A percentile compares a stretch with the other conserved stretches of the same genome.
phyloP scores from a whole-genome alignment of 2,329 filamentous ascomycete genomes.

The Alternaria incomplexa region DNA sequence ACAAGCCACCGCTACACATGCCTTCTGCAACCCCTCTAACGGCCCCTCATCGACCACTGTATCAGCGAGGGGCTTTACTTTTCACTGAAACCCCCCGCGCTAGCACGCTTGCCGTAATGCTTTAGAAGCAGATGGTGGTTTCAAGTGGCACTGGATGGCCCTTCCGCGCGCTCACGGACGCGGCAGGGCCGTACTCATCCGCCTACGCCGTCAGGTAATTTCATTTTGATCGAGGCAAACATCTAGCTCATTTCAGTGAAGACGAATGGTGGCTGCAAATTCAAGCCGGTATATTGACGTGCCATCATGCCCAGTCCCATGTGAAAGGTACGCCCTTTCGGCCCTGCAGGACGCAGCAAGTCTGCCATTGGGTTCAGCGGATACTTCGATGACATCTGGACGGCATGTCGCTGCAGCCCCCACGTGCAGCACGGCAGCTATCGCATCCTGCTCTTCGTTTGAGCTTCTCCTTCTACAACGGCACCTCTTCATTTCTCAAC shows the following conservation, averaged over 20 bases:
- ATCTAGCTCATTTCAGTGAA: conserved; percentile 1
- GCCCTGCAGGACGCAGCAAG: neutral
- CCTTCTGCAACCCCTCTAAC: neutral
- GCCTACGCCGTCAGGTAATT: conserved; percentile 32
- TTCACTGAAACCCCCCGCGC: conserved; percentile 39
- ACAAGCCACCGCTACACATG: conserved; percentile 9
- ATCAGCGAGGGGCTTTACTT: conserved; percentile 28
- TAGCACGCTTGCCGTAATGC: conserved; percentile 41
- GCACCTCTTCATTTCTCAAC: conserved; percentile 2
- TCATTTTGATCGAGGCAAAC: conserved; percentile 7
- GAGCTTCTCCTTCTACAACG: neutral
- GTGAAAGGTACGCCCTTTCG: conserved; percentile 1
- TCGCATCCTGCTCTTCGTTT: conserved; percentile 1
- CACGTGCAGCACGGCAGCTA: conserved; percentile 11
- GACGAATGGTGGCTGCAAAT: neutral
- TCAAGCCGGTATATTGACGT: neutral
- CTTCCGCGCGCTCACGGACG: conserved; percentile 26
- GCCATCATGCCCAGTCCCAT: neutral
- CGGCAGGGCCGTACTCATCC: conserved; percentile 32
- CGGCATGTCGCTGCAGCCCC: conserved; percentile 6
- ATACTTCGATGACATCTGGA: neutral
- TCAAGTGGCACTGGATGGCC: conserved; percentile 32
- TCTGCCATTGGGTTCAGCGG: neutral
- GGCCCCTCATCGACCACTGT: conserved; percentile 15
- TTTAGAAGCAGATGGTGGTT: conserved; percentile 44